Evolutionary conservation across 73 alveolate genomes (phyloP).

Genomic region (Tetrahymena borealis): DNA sequence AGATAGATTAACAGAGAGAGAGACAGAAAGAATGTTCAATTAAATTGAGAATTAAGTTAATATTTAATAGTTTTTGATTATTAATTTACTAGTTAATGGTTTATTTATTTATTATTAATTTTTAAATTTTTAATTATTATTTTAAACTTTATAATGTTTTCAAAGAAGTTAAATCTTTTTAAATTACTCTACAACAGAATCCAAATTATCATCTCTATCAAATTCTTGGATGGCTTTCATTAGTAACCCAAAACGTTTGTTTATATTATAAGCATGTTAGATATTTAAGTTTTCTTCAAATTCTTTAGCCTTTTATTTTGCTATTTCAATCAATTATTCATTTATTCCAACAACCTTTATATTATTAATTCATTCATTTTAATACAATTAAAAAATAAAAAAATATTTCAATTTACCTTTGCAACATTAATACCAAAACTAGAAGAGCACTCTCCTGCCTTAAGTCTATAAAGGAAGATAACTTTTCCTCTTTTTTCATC

Average conservation of each 20-base stretch:
- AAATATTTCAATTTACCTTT: constrained; percentile 64
- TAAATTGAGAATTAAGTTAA: too few species aligned
- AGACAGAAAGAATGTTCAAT: too few species aligned
- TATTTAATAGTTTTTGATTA: too few species aligned
- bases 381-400: neutral
- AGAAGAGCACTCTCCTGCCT: constrained; percentile 86
- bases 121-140: neutral
- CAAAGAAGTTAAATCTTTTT: neutral
- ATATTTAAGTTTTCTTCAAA: neutral
- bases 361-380: neutral
- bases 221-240: neutral
- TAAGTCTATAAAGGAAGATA: constrained; percentile 82
- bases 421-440: constrained; percentile 77
- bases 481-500: constrained; percentile 62
- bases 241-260: neutral
- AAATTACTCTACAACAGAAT: neutral
- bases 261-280: neutral
- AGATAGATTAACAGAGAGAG: too few species aligned
- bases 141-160: neutral
- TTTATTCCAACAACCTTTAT: neutral
- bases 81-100: too few species aligned
- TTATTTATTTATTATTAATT: neutral
- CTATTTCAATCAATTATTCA: neutral
- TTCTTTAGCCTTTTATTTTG: neutral
- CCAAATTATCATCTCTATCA: neutral